Conservation (phyloP, 331 rosid species). For the Arachis monticola region DNA sequence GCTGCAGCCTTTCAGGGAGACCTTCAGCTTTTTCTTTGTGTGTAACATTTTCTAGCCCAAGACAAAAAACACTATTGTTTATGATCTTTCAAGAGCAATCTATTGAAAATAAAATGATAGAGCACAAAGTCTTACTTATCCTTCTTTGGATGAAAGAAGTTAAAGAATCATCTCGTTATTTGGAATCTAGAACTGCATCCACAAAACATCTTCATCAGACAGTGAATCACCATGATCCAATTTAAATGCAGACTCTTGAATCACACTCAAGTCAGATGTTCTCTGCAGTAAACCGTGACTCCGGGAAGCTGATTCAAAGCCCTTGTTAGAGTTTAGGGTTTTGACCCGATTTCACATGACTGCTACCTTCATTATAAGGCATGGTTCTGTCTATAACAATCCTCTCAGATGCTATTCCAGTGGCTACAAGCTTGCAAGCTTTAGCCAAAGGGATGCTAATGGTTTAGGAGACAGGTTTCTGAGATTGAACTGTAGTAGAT, state of each 20-base stretch:
- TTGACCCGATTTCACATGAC: slow-evolving; percentile 26
- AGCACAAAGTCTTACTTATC: slow-evolving; percentile 1
- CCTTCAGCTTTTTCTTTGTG: too few relatives aligned
- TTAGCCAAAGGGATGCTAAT: slow-evolving; percentile 22
- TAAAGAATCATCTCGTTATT: slow-evolving; percentile 20
- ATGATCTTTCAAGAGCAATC: too few relatives aligned
- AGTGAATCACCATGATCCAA: slow-evolving; percentile 33
- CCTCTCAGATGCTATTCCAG: slow-evolving; percentile 32
- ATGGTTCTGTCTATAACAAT: slow-evolving; percentile 29
- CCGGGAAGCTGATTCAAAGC: slow-evolving; percentile 26
- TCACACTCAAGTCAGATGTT: slow-evolving; percentile 37
- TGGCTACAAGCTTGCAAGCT: slow-evolving; percentile 30
- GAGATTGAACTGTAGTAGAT: slow-evolving; percentile 21
- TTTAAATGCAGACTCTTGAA: slow-evolving; percentile 30
- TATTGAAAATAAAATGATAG: too few relatives aligned
- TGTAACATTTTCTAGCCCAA: too few relatives aligned
- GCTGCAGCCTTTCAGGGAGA: too few relatives aligned
- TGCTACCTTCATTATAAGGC: slow-evolving; percentile 40
- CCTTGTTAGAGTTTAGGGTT: slow-evolving; percentile 20
- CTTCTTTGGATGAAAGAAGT: slow-evolving; percentile 11
- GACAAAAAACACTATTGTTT: too few relatives aligned
- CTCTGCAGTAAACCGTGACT: slow-evolving; percentile 25
- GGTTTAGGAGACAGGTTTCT: slow-evolving; percentile 34
- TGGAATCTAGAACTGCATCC: slow-evolving; percentile 60
- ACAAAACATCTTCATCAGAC: slow-evolving; percentile 46